These are phyloP conservation scores for Cercospora sp. DNA, from an alignment of 2,329 filamentous ascomycete genomes.

Conservation along the genomic window DNA sequence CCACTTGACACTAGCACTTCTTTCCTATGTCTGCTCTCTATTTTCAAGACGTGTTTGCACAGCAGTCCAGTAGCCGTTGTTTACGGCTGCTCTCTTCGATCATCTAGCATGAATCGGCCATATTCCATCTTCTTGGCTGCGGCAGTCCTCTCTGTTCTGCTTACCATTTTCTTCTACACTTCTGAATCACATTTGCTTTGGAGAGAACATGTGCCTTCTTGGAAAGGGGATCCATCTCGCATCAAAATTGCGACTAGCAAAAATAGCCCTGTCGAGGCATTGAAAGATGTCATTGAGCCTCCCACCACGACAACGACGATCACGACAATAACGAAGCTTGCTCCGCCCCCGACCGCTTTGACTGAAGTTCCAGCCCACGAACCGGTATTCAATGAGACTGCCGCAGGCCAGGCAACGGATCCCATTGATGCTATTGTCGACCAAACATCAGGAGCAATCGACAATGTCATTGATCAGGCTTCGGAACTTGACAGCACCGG, in stretches of 20 bases:
- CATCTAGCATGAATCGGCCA: conserved; percentile 8
- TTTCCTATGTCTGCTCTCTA: neutral
- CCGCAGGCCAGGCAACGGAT: neutral
- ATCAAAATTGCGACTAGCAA: neutral
- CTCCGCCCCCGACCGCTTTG: neutral
- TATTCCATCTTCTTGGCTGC: conserved; percentile 11
- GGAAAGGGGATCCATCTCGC: neutral
- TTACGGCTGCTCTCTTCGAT: neutral
- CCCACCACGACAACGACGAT: neutral
- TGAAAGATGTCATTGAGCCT: neutral
- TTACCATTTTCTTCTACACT: conserved; percentile 3
- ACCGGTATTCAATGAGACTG: neutral
- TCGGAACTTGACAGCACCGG: neutral
- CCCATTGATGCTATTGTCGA: neutral
- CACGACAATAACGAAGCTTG: neutral
- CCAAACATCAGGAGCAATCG: neutral
- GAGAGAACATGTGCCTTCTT: neutral
- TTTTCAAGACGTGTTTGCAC: neutral
- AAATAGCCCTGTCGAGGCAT: neutral
- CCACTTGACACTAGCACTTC: neutral
- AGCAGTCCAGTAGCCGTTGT: neutral
- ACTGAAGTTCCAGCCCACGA: neutral
- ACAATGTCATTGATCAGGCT: neutral
- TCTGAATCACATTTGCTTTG: conserved; percentile 3
- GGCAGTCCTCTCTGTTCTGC: conserved; percentile 9